Conservation (phyloP, 805 yeast genomes). For the Candida ficus region DNA sequence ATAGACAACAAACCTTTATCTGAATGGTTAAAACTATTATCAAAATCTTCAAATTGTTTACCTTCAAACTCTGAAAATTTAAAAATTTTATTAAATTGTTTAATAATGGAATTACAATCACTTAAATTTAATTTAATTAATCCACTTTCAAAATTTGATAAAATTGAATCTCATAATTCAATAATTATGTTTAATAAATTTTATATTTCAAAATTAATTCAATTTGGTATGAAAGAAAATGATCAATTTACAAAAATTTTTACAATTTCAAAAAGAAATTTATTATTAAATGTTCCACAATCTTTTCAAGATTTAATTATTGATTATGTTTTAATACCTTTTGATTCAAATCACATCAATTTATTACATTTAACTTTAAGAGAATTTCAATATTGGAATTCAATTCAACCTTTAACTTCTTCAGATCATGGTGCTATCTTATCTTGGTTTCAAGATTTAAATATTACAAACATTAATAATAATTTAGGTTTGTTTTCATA, state of each 20-base stretch:
- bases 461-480: conserved; percentile 36
- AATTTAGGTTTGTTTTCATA: conserved; percentile 47
- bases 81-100: conserved; percentile 6
- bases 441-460: conserved; percentile 12
- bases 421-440: no score
- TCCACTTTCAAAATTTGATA: conserved; percentile 22
- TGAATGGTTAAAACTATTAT: conserved; percentile 8
- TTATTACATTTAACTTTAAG: conserved; percentile 40
- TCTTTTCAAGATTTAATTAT: conserved; percentile 45
- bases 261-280: conserved; percentile 40
- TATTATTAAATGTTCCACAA: conserved; percentile 46
- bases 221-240: conserved; percentile 1
- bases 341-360: conserved; percentile 37
- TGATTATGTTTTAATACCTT: conserved; percentile 39
- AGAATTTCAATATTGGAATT: conserved; percentile 34
- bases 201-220: conserved; percentile 18
- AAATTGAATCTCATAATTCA: conserved; percentile 44
- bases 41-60: conserved; percentile 7
- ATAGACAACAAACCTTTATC: conserved; percentile 2
- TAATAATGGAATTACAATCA: conserved; percentile 24
- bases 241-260: conserved; percentile 26
- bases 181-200: conserved; percentile 47
- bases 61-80: conserved; percentile 5
- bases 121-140: conserved; percentile 15
- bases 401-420: conserved; percentile 6